A percentile compares a stretch with the other conserved stretches of the same genome.
Evolutionary conservation across 192 early-diverging fungal genomes (phyloP).

Genomic region (Linnemannia exigua): DNA sequence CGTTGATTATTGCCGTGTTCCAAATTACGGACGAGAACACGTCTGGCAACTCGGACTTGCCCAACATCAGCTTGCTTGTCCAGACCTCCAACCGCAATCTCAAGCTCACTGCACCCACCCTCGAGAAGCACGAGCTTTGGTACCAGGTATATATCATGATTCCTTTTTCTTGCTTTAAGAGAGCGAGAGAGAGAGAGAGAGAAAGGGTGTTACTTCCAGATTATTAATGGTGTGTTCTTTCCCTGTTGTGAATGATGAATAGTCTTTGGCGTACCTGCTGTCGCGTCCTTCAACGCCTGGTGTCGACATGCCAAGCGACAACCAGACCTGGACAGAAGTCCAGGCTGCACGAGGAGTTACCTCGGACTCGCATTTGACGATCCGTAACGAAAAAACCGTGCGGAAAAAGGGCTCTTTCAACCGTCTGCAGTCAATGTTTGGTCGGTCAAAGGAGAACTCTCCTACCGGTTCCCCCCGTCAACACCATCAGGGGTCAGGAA

Average conservation of each 20-base stretch:
- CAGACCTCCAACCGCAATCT: constrained; percentile 78
- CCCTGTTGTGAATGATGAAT: not conserved
- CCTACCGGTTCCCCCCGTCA: constrained; percentile 31
- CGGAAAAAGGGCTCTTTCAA: constrained; percentile 51
- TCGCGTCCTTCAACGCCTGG: constrained; percentile 49
- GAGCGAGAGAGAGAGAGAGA: too few relatives aligned
- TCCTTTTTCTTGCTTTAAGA: not conserved
- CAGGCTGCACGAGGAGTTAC: constrained; percentile 38
- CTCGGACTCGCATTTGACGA: constrained; percentile 38
- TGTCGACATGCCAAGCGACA: constrained; percentile 35
- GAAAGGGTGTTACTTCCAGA: too few relatives aligned
- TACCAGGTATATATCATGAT: constrained; percentile 61
- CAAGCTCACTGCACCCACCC: constrained; percentile 78
- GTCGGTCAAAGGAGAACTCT: constrained; percentile 42
- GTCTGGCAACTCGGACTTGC: constrained; percentile 57
- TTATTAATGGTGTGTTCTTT: too few relatives aligned
- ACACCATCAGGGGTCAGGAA: not conserved
- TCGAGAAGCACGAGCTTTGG: constrained; percentile 81
- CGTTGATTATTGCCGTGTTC: constrained; percentile 73
- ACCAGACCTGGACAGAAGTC: constrained; percentile 51
- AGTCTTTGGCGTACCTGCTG: constrained; percentile 44
- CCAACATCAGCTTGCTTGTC: constrained; percentile 75
- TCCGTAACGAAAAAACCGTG: constrained; percentile 40
- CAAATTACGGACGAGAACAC: constrained; percentile 68
- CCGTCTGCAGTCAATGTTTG: constrained; percentile 47